Conservation (phyloP, 1,284 basidiomycete species). For the Ceratobasidium sp. region DNA sequence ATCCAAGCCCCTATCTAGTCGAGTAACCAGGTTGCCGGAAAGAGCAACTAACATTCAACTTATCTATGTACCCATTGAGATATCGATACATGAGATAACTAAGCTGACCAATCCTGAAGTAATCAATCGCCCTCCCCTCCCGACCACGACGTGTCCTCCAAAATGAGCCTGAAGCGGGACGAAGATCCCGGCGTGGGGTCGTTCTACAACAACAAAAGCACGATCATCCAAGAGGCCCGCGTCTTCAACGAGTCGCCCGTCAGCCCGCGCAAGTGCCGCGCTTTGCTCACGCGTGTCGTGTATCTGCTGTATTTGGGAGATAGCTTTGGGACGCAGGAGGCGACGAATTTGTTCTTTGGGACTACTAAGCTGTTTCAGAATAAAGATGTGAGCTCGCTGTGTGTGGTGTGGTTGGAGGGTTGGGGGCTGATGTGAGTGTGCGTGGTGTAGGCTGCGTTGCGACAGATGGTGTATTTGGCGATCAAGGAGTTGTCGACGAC, state of each 20-base stretch:
- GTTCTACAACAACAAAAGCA: conserved; percentile 94
- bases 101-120: conserved; percentile 20
- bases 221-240: conserved; percentile 96
- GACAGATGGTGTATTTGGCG: conserved; percentile 98
- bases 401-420: not conserved
- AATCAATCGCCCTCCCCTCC: conserved; percentile 24
- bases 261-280: conserved; percentile 95
- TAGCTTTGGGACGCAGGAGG: conserved; percentile 94
- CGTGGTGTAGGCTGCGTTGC: conserved; percentile 79
- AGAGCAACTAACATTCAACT: no score
- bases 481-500: conserved; percentile 97
- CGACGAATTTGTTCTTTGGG: conserved; percentile 98
- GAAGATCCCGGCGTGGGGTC: conserved; percentile 88
- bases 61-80: no score
- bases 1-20: no score
- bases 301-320: conserved; percentile 97
- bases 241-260: conserved; percentile 99
- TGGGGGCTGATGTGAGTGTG: conserved; percentile 19
- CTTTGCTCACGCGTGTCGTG: conserved; percentile 94
- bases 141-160: conserved; percentile 38
- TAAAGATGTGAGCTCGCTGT: conserved; percentile 84
- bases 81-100: not conserved
- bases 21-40: no score
- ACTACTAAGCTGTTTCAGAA: conserved; percentile 99
- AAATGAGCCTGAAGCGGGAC: conserved; percentile 85